Percentiles rank a stretch among this genome's conserved stretches.
Conservation (phyloP, 768 basidiomycete species). For the Kwoniella bestiolae region DNA sequence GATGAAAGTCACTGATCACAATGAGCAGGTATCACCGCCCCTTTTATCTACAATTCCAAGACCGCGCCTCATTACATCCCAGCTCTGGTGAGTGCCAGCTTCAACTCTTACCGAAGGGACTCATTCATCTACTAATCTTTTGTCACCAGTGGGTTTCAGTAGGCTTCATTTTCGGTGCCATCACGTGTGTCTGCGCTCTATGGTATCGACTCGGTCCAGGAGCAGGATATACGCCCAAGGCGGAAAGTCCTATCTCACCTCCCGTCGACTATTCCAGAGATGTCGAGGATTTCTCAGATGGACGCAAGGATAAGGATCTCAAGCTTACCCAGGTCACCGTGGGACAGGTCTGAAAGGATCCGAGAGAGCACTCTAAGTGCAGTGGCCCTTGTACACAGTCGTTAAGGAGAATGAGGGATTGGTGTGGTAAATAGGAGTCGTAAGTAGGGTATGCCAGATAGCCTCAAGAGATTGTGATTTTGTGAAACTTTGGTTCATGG, state of each 20-base stretch:
- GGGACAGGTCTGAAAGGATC: not conserved
- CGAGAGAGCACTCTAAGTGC: not conserved
- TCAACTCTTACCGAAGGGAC: not conserved
- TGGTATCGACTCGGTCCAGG: constrained; percentile 1
- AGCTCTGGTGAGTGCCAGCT: not conserved
- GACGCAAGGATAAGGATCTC: not conserved
- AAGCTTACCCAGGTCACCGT: constrained; percentile 1
- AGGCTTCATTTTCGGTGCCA: not conserved
- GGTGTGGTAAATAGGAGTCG: too few relatives aligned
- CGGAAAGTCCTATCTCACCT: not conserved
- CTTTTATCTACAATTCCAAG: constrained; percentile 1
- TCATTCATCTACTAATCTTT: not conserved
- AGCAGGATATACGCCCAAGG: not conserved
- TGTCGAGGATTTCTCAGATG: not conserved
- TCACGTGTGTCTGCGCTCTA: not conserved
- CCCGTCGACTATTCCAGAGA: not conserved
- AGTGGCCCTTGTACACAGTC: not conserved
- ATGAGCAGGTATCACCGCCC: not conserved
- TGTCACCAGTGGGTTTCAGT: not conserved
- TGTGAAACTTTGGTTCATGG: too few relatives aligned
- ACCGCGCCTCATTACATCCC: constrained; percentile 3
- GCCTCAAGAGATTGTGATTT: too few relatives aligned
- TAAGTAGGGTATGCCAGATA: too few relatives aligned
- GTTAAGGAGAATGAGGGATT: too few relatives aligned
- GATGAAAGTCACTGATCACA: too few relatives aligned